Percentiles rank a stretch among this genome's conserved stretches.
Conservation (phyloP, 2,329 filamentous ascomycete species). For the Sphaerostilbella broomeana region DNA sequence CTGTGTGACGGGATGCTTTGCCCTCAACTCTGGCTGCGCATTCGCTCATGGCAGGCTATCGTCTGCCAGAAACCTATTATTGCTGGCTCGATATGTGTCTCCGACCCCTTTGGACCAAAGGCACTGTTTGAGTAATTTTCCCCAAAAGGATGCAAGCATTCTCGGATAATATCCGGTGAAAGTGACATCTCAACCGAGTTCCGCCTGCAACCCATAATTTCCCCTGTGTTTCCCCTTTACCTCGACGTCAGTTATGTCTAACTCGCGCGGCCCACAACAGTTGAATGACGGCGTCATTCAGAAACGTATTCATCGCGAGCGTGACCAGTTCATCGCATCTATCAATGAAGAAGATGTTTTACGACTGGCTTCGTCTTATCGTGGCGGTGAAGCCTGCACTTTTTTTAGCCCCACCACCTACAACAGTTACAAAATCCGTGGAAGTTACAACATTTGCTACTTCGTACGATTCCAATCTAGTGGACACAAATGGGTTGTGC, state of each 20-base stretch:
- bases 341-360: not conserved
- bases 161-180: no score
- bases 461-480: slow-evolving; percentile 1
- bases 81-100: no score
- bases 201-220: no score
- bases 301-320: no score
- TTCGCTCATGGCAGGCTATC: no score
- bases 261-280: not conserved
- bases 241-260: not conserved
- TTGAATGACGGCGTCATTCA: not conserved
- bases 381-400: not conserved
- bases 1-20: no score
- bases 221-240: not conserved
- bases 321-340: not conserved
- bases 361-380: slow-evolving; percentile 2
- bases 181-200: no score
- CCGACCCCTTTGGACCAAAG: no score
- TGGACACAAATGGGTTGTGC: slow-evolving; percentile 2
- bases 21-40: no score
- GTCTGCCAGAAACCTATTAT: no score
- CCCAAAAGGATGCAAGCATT: no score
- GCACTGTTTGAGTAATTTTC: no score
- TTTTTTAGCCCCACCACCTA: not conserved
- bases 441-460: slow-evolving; percentile 8
- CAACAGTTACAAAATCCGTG: not conserved